Evolutionary conservation across 805 yeast genomes (phyloP).

Genomic region (Hanseniaspora singularis): DNA sequence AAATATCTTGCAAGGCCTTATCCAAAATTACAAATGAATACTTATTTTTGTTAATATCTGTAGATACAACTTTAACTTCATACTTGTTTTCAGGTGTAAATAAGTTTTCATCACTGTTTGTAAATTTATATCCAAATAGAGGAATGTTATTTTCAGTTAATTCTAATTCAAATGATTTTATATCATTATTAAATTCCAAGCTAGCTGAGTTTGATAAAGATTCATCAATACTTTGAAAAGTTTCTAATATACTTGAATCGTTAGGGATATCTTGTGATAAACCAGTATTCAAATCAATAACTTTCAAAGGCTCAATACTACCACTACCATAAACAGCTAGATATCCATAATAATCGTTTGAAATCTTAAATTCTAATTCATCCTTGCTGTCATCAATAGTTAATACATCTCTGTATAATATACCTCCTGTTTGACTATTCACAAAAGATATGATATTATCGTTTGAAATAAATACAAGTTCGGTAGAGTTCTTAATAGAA

Average conservation of each 20-base stretch:
- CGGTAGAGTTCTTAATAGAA: constrained; percentile 14
- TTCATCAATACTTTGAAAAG: neutral
- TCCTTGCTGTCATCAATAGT: constrained; percentile 19
- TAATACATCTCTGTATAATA: constrained; percentile 28
- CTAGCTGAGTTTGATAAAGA: neutral
- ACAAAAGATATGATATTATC: constrained; percentile 29
- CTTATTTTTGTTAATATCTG: neutral
- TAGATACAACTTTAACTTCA: neutral
- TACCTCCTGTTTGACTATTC: constrained; percentile 27
- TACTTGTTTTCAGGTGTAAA: neutral
- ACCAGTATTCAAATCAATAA: constrained; percentile 20
- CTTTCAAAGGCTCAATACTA: neutral
- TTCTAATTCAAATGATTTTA: too few relatives aligned
- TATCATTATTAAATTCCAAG: neutral
- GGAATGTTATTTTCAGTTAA: too few relatives aligned
- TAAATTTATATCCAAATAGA: too few relatives aligned
- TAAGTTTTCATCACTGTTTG: neutral
- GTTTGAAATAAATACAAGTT: constrained; percentile 17
- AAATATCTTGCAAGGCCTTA: neutral
- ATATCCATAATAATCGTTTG: constrained; percentile 15
- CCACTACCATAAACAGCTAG: constrained; percentile 15
- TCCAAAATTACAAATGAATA: constrained; percentile 17
- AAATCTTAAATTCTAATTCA: constrained; percentile 16
- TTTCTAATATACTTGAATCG: neutral
- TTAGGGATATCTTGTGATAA: constrained; percentile 14